Evolutionary conservation across 371 early-diverging fungal genomes (phyloP).

Genomic region (Mortierella sp.): DNA sequence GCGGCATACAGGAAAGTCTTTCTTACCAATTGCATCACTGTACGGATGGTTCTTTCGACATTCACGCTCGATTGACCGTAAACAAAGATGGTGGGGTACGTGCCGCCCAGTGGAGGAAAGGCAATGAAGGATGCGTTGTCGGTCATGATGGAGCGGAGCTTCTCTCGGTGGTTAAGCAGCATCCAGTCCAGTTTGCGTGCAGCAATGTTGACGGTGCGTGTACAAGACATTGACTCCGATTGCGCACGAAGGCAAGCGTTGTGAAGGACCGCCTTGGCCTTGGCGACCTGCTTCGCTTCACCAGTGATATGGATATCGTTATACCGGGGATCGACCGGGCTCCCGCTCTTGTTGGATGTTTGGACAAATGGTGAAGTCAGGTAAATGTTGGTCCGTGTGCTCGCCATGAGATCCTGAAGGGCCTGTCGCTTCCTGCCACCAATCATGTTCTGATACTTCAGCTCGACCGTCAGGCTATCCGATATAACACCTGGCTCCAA

Average conservation of each 20-base stretch:
- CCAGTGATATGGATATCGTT: constrained; percentile 60
- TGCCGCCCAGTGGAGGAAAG: constrained; percentile 76
- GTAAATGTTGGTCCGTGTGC: constrained; percentile 83
- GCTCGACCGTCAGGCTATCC: constrained; percentile 40
- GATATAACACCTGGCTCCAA: constrained; percentile 61
- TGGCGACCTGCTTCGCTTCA: constrained; percentile 41
- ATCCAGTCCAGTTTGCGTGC: constrained; percentile 87
- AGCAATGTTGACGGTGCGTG: constrained; percentile 49
- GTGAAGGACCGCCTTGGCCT: constrained; percentile 44
- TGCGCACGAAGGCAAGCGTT: constrained; percentile 32
- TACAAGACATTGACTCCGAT: constrained; percentile 27
- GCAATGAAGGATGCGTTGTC: constrained; percentile 79
- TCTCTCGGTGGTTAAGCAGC: constrained; percentile 70
- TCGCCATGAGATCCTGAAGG: constrained; percentile 79
- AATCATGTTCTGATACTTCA: constrained; percentile 72
- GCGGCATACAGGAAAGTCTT: background rate
- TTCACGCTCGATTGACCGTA: constrained; percentile 82
- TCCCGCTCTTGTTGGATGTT: constrained; percentile 47
- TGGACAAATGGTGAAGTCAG: constrained; percentile 76
- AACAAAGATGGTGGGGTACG: constrained; percentile 65
- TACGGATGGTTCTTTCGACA: constrained; percentile 79
- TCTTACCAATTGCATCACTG: constrained; percentile 79
- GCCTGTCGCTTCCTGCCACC: constrained; percentile 82
- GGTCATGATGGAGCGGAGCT: constrained; percentile 78
- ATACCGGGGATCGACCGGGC: constrained; percentile 49